These are phyloP conservation scores for Rhizophagus clarus DNA, from an alignment of 192 early-diverging fungal genomes.

Conservation along the genomic window DNA sequence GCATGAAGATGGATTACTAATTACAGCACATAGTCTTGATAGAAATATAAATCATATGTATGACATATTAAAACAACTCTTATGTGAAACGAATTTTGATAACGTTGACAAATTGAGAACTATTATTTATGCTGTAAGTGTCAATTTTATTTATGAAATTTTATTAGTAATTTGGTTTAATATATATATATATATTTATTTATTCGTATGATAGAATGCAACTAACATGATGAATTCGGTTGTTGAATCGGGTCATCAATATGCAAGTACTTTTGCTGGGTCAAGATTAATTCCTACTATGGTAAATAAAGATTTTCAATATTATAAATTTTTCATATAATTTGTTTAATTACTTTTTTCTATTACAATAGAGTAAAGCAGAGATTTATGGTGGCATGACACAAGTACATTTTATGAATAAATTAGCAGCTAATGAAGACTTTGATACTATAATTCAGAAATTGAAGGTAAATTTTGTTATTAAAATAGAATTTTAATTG, in stretches of 20 bases:
- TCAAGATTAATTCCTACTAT: slow-evolving; percentile 63
- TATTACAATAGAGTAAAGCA: slow-evolving; percentile 30
- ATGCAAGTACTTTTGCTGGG: slow-evolving; percentile 72
- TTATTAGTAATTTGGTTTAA: too few relatives aligned
- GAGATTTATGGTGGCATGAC: slow-evolving; percentile 62
- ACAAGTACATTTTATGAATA: slow-evolving; percentile 83
- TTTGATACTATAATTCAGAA: slow-evolving; percentile 61
- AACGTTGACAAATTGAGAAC: slow-evolving; percentile 74
- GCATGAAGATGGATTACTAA: slow-evolving; percentile 65
- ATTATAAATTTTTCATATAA: neutral
- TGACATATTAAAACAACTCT: slow-evolving; percentile 68
- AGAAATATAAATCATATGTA: slow-evolving; percentile 77
- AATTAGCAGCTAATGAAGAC: slow-evolving; percentile 67
- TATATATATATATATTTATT: neutral
- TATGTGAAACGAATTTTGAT: slow-evolving; percentile 71
- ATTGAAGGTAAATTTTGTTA: slow-evolving; percentile 59
- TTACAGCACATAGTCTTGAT: slow-evolving; percentile 70
- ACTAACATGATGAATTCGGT: slow-evolving; percentile 77
- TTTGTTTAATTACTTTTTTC: neutral
- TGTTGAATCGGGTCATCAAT: slow-evolving; percentile 80
- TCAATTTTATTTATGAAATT: neutral
- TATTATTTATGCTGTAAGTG: slow-evolving; percentile 62
- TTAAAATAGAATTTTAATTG: too few relatives aligned
- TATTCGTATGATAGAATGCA: slow-evolving; percentile 53
- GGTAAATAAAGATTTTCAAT: slow-evolving; percentile 32